Base-by-base conservation (phyloP, 2,329 filamentous ascomycete species). In the Torrubiellomyces zombiae region DNA sequence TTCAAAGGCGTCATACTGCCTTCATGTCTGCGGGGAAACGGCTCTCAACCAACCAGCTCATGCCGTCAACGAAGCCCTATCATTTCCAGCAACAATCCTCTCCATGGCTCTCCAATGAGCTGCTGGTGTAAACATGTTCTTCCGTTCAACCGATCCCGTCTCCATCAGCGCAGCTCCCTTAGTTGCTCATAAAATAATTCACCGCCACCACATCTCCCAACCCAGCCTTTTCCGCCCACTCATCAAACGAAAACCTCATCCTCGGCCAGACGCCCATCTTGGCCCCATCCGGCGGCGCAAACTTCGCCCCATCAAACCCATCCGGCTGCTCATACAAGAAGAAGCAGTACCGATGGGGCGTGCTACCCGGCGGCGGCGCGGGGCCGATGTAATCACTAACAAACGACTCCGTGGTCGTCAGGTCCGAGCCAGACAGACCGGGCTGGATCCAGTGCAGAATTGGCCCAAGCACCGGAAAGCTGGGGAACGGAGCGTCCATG, bases 261-360 rank as follows among this genome's bases (percentile, higher is more conserved):
- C 60, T 47, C 11, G 27, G 19, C 43, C 31, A 35, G 14, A 40
- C 43, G 0, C 49, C 35, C 24, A 61, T n/a, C 1, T 43, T 37
- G 28, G 51, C 42, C 0, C 48, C 52, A 13, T 39, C 38, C 6
- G 44, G 31, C 21, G 53, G 46, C 13, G 44, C 44, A 32, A 49
- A 42, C 34, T 44, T 14, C 28, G 38, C 19, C 7, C 5, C 25
- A 5, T 36, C 30, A 18, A 32, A 36, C 3, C n/a, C 28, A 2
- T 14, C 26, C 0, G 59, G 58, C 38, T 64, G 55, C 32, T 60
- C 52, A 30, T 55, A 64, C 13, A 64, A 36, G 29, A 61, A 47
- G 35, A 63, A 64, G 4, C 50, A 28, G 34, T 65, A 65, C 1
- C 60, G 55, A 39, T 65, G 60, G 7, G 60, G 55, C 6, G 44